These are phyloP conservation scores for Fistulifera solaris DNA, from an alignment of 108 stramenopile genomes.

Conservation along the genomic window DNA sequence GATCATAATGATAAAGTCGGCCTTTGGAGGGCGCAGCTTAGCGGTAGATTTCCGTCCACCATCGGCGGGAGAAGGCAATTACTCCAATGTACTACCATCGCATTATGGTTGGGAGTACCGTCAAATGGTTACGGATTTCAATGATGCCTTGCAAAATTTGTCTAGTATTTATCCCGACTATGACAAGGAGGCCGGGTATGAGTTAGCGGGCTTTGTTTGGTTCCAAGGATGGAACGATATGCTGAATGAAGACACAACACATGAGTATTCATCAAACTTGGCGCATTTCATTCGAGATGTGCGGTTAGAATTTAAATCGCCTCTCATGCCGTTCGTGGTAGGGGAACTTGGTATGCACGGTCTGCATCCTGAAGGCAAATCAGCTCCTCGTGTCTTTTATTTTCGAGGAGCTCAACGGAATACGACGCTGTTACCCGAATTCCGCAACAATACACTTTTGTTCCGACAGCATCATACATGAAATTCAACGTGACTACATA, in stretches of 20 bases:
- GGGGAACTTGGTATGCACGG: conserved; percentile 32
- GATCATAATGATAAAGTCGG: conserved; percentile 27
- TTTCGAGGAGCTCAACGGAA: neutral
- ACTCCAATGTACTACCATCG: too few species aligned
- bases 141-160: conserved; percentile 10
- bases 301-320: conserved; percentile 15
- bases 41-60: conserved; percentile 35
- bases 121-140: conserved; percentile 15
- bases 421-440: conserved; percentile 17
- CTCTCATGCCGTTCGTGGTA: conserved; percentile 19
- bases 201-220: conserved; percentile 35
- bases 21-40: conserved; percentile 31
- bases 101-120: conserved; percentile 12
- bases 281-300: conserved; percentile 34
- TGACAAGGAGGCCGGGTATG: conserved; percentile 5
- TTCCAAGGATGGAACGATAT: conserved; percentile 45
- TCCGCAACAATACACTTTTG: conserved; percentile 21
- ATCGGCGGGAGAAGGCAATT: conserved; percentile 11
- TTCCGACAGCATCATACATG: conserved; percentile 13
- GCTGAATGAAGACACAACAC: conserved; percentile 8
- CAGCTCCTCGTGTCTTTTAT: neutral
- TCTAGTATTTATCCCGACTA: conserved; percentile 8
- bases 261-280: conserved; percentile 25
- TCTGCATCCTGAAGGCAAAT: neutral
- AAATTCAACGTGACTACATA: conserved; percentile 2